Conservation (phyloP, 148 eudicot genomes). For the Cornus controversa region DNA sequence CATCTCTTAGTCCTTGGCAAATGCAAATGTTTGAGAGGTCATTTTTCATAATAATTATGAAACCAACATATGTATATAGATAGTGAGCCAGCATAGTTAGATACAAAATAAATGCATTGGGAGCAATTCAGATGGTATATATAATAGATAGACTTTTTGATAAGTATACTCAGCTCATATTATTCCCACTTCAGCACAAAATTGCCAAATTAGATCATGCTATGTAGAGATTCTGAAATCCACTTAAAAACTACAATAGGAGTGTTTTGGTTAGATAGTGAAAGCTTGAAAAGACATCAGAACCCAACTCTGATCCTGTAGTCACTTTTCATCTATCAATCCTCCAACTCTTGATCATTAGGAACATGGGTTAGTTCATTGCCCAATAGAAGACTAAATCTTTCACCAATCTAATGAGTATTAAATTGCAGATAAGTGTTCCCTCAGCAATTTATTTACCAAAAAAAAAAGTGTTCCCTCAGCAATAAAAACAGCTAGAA, state of each 20-base stretch:
- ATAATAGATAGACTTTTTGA: too few species aligned
- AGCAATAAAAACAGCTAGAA: background rate
- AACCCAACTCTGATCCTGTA: too few species aligned
- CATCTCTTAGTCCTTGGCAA: background rate
- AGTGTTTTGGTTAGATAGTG: background rate
- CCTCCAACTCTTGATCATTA: background rate
- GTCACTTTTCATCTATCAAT: background rate
- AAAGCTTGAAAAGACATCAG: background rate
- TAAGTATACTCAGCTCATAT: background rate
- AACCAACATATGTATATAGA: background rate
- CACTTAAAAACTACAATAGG: background rate
- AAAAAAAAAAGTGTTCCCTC: background rate
- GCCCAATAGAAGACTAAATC: too few species aligned
- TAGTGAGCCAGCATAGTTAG: background rate
- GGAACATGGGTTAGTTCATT: too few species aligned
- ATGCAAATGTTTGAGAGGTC: background rate
- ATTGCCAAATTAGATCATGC: background rate
- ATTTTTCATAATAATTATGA: background rate
- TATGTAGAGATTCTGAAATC: background rate
- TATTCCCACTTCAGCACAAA: background rate
- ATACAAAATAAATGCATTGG: background rate
- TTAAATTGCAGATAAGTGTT: background rate
- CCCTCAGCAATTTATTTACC: background rate
- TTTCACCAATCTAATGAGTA: background rate
- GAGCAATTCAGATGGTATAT: background rate